These are phyloP conservation scores for Cornus kousa DNA, from an alignment of 148 eudicot species.

Conservation along the genomic window DNA sequence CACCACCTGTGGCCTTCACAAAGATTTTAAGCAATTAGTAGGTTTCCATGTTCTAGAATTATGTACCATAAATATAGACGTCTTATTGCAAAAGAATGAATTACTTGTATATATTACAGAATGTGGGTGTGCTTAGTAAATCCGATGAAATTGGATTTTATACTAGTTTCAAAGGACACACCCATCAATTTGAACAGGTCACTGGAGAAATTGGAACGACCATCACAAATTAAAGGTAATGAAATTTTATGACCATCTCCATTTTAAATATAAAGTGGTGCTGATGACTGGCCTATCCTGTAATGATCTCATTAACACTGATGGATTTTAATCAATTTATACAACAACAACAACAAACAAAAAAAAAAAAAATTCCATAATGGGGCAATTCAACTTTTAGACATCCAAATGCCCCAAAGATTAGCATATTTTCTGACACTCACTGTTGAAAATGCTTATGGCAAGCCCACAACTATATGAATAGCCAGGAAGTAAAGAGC, in stretches of 20 bases:
- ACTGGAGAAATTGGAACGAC: not conserved
- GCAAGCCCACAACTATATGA: not conserved
- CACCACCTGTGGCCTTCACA: constrained; percentile 96
- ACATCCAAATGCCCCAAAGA: not conserved
- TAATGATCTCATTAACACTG: not conserved
- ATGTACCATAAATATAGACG: not conserved
- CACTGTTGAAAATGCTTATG: too few species aligned
- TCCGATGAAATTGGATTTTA: not conserved
- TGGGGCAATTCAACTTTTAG: not conserved
- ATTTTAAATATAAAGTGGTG: not conserved
- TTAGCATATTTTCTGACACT: not conserved
- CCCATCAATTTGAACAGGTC: not conserved
- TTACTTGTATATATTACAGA: not conserved
- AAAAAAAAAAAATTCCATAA: not conserved
- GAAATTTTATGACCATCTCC: not conserved
- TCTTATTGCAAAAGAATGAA: not conserved
- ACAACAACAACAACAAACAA: not conserved
- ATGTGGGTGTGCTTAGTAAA: not conserved
- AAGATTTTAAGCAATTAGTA: constrained; percentile 23
- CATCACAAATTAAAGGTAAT: not conserved
- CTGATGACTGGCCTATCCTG: not conserved
- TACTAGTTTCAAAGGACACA: not conserved
- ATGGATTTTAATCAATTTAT: not conserved
- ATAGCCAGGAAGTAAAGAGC: not conserved
- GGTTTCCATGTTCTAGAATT: constrained; percentile 7